Conservation (phyloP, 2,329 filamentous ascomycete genomes). For the Diaporthe aspalathi region DNA sequence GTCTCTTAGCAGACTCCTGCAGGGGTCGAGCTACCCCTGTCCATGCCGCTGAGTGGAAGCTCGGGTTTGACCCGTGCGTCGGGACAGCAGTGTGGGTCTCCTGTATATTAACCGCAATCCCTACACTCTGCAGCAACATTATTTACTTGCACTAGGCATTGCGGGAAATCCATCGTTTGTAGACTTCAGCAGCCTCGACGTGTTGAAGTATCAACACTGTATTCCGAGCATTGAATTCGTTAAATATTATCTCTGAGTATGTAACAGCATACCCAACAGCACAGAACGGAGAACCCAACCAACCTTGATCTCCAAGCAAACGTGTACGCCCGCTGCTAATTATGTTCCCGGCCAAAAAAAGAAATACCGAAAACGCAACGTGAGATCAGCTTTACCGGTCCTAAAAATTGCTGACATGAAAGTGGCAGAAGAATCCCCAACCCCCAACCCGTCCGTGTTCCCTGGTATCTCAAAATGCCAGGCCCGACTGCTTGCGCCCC, state of each 20-base stretch:
- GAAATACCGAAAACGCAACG: not conserved
- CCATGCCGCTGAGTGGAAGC: not conserved
- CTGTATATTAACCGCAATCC: too few species aligned
- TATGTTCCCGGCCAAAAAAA: conserved; percentile 25
- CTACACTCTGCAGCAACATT: too few species aligned
- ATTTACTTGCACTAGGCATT: too few species aligned
- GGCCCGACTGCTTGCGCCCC: conserved; percentile 11
- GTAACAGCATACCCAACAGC: not conserved
- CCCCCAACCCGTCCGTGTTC: not conserved
- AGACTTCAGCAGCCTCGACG: too few species aligned
- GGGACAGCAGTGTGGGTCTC: too few species aligned
- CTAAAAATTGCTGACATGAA: not conserved
- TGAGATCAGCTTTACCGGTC: not conserved
- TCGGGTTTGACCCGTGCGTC: conserved; percentile 22
- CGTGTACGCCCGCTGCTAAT: not conserved
- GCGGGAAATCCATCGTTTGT: too few species aligned
- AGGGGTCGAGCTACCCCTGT: conserved; percentile 36
- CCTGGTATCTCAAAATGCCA: conserved; percentile 7
- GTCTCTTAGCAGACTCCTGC: conserved; percentile 27
- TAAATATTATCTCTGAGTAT: not conserved
- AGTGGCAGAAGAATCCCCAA: not conserved
- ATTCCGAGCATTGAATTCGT: not conserved
- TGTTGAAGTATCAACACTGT: too few species aligned
- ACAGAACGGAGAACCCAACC: not conserved
- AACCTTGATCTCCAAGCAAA: conserved; percentile 12